A percentile compares a stretch with the other conserved stretches of the same genome.
Evolutionary conservation across 192 early-diverging fungal species (phyloP).

Genomic region (Backusella tuberculispora): DNA sequence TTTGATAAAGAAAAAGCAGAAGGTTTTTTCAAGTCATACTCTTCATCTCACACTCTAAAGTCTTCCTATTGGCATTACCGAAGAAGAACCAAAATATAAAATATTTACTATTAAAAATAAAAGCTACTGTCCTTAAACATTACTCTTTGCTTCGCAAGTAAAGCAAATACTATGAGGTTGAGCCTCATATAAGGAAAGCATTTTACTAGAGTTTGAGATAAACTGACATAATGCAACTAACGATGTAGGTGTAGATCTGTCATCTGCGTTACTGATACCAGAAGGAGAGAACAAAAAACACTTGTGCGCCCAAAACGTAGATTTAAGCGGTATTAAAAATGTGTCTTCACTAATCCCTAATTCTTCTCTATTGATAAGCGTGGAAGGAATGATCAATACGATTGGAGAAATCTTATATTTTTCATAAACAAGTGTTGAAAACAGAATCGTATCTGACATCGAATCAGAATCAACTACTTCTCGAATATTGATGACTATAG

Average conservation of each 20-base stretch:
- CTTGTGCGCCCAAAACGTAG: conserved; percentile 20
- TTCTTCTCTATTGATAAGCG: conserved; percentile 9
- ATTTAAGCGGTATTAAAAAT: conserved; percentile 14
- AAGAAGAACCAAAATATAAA: conserved; percentile 1
- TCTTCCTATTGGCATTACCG: not conserved
- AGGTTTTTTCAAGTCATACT: conserved; percentile 10
- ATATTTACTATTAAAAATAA: conserved; percentile 15
- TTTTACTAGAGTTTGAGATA: conserved; percentile 15
- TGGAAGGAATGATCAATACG: conserved; percentile 9
- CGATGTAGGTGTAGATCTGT: conserved; percentile 11
- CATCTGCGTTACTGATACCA: conserved; percentile 9
- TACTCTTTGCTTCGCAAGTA: conserved; percentile 11
- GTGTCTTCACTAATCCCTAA: conserved; percentile 13
- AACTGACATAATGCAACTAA: conserved; percentile 16
- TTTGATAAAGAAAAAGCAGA: conserved; percentile 14
- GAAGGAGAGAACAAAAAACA: conserved; percentile 15
- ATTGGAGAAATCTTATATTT: not conserved
- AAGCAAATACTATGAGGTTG: conserved; percentile 18
- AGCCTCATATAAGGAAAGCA: conserved; percentile 13
- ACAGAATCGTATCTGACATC: conserved; percentile 4
- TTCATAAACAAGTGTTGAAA: conserved; percentile 9
- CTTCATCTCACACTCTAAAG: not conserved
- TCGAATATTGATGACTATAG: conserved; percentile 6
- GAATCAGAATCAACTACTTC: conserved; percentile 10
- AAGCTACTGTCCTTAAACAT: conserved; percentile 2